Evolutionary conservation across 2,329 filamentous ascomycete species (phyloP), one percentile per base, ranked within the genome.

Genomic region (Trichoderma cornu-damae): DNA sequence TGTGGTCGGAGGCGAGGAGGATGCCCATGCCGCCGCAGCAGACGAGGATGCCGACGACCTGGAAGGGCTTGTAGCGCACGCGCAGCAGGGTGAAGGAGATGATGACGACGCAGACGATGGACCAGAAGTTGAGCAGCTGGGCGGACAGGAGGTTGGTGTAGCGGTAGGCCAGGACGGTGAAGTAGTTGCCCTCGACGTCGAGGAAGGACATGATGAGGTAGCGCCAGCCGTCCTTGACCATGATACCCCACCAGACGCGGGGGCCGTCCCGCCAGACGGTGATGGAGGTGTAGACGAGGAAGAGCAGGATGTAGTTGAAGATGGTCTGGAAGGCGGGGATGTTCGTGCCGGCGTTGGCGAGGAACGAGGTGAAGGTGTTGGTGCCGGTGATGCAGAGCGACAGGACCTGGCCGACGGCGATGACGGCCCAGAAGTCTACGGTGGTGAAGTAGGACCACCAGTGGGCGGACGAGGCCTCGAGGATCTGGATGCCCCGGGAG

Each of bases 41-140:
- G 71, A 97, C 78, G 48, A 96, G 68, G 70, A 99, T 97, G 57
- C 94, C 94, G 30, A 83, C 64, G 66, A 96, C 84, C 77, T 97
- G 94, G 59, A 89, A 84, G 69, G 83, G 77, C 75, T 91, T 90
- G 80, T 99, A 99, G 66, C 94, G 89, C 43, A 99, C 94, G 64
- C 80, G 82, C 58, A 99, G 83, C 65, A 96, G 78, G 62, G 86
- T 63, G 74, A 96, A 92, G 26, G 90, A 96, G 63, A 96, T 75
- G 60, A 88, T 69, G 18, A 97, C 90, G 20, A 99, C 94, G 61
- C 93, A 86, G 50, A 96, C 89, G 64, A 99, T 97, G 65, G 92
- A 89, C 93, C 93, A 97, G 77, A 97, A 97, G 79, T 96, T 96
- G 75, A 99, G 90, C 52, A 99, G 82, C 78, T 97, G 92, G 14